Evolutionary conservation across 2,329 filamentous ascomycete genomes (phyloP).

Genomic region (Dendrostoma leiphaemia): DNA sequence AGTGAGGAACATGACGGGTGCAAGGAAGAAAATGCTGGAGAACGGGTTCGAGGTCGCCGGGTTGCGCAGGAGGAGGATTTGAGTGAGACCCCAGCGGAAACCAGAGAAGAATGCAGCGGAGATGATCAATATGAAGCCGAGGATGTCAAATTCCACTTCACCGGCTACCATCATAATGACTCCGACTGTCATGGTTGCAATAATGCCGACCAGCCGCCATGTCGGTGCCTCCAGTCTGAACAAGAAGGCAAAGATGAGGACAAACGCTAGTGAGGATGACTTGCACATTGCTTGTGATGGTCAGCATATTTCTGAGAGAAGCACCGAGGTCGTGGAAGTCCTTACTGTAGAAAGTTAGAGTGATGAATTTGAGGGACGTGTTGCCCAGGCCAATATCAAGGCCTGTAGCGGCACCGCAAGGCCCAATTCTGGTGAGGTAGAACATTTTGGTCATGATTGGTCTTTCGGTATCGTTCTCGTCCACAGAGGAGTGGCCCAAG

Average conservation of each 20-base stretch:
- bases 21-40: slow-evolving; percentile 95
- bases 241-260: slow-evolving; percentile 90
- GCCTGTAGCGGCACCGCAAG: slow-evolving; percentile 88
- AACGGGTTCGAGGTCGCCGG: slow-evolving; percentile 96
- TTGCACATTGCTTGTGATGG: slow-evolving; percentile 81
- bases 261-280: slow-evolving; percentile 92
- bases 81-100: slow-evolving; percentile 97
- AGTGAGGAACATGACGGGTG: slow-evolving; percentile 90
- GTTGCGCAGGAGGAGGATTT: slow-evolving; percentile 90
- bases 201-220: slow-evolving; percentile 80
- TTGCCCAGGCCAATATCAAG: slow-evolving; percentile 96
- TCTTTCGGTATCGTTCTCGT: slow-evolving; percentile 43
- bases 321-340: too few relatives aligned
- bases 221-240: slow-evolving; percentile 90
- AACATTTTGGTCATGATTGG: slow-evolving; percentile 84
- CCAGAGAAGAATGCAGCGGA: slow-evolving; percentile 92
- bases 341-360: slow-evolving; percentile 90
- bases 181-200: slow-evolving; percentile 85
- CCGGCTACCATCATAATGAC: slow-evolving; percentile 98
- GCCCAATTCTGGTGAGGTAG: slow-evolving; percentile 87
- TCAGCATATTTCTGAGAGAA: slow-evolving; percentile 23
- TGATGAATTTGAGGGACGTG: slow-evolving; percentile 93
- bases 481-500: slow-evolving; percentile 42
- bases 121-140: slow-evolving; percentile 91
- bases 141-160: slow-evolving; percentile 82